Conservation (phyloP, 1,139 yeast genomes). For the Lodderomyces jiufengensis region DNA sequence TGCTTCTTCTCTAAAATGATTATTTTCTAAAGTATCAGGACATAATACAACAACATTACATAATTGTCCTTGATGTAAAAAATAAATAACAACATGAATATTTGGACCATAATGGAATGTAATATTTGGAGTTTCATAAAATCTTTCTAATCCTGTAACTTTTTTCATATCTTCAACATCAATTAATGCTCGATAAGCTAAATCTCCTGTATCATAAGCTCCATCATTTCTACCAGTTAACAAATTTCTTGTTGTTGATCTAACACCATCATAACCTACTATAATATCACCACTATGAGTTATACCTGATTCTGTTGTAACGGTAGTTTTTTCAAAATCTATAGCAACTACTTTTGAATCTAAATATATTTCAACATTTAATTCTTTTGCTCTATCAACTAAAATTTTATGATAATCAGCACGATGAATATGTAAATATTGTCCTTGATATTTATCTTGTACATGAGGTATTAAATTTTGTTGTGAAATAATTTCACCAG, state of each 20-base stretch:
- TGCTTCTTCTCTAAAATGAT: constrained; percentile 18
- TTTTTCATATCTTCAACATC: constrained; percentile 17
- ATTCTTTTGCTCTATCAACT: constrained; percentile 21
- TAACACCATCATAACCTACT: constrained; percentile 38
- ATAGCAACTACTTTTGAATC: constrained; percentile 20
- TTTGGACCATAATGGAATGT: constrained; percentile 33
- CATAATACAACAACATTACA: constrained; percentile 16
- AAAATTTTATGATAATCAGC: constrained; percentile 28
- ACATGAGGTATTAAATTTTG: constrained; percentile 22
- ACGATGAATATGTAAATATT: constrained; percentile 26
- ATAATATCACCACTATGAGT: constrained; percentile 27
- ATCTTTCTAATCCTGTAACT: constrained; percentile 21
- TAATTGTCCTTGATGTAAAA: constrained; percentile 19
- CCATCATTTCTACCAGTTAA: constrained; percentile 14
- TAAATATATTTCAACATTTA: constrained; percentile 19
- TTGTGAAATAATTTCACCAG: constrained; percentile 20
- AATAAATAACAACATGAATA: constrained; percentile 28
- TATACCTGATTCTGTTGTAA: constrained; percentile 21
- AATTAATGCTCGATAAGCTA: constrained; percentile 18
- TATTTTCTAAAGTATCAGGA: constrained; percentile 20
- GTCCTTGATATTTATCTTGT: constrained; percentile 18
- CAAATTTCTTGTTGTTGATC: constrained; percentile 20
- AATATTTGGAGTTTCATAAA: constrained; percentile 24
- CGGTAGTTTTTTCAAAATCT: constrained; percentile 20
- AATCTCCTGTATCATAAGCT: constrained; percentile 18